Evolutionary conservation across 164 flowering plant genomes (phyloP).

Genomic region (Hamamelis virginiana): DNA sequence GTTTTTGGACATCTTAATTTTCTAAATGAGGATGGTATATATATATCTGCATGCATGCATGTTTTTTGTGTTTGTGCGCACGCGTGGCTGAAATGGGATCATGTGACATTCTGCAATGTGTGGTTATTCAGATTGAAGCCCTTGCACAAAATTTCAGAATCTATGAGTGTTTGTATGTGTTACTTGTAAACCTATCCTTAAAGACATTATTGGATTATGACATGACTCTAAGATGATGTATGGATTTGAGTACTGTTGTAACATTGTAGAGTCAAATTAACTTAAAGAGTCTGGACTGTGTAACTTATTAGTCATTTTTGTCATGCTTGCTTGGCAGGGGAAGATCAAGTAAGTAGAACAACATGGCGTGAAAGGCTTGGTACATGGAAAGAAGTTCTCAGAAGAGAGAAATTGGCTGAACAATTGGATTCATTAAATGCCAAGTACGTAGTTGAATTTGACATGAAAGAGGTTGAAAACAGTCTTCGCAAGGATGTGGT

Average conservation of each 20-base stretch:
- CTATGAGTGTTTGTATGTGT: not conserved
- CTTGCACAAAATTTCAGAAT: not conserved
- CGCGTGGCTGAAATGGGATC: not conserved
- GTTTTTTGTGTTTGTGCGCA: not conserved
- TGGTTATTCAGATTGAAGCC: not conserved
- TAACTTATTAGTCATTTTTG: conserved; percentile 3
- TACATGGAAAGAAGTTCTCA: conserved; percentile 68
- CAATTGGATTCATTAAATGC: conserved; percentile 59
- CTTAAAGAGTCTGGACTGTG: not conserved
- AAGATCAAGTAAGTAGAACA: conserved; percentile 35
- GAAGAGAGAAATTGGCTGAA: conserved; percentile 66
- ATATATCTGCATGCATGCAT: too few relatives aligned
- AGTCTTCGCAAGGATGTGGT: conserved; percentile 83
- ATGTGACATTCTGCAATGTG: too few relatives aligned
- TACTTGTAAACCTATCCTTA: not conserved
- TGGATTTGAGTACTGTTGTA: too few relatives aligned
- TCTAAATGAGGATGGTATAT: too few relatives aligned
- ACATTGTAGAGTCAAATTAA: too few relatives aligned
- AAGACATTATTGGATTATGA: not conserved
- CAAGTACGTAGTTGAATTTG: conserved; percentile 84
- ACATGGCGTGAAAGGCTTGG: conserved; percentile 87
- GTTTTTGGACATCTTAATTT: too few relatives aligned
- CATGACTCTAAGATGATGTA: not conserved
- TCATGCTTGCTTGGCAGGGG: conserved; percentile 34
- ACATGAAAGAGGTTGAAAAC: conserved; percentile 93